These are phyloP conservation scores for Leccinum disarticulatum DNA, from an alignment of 768 basidiomycete species.

Conservation along the genomic window DNA sequence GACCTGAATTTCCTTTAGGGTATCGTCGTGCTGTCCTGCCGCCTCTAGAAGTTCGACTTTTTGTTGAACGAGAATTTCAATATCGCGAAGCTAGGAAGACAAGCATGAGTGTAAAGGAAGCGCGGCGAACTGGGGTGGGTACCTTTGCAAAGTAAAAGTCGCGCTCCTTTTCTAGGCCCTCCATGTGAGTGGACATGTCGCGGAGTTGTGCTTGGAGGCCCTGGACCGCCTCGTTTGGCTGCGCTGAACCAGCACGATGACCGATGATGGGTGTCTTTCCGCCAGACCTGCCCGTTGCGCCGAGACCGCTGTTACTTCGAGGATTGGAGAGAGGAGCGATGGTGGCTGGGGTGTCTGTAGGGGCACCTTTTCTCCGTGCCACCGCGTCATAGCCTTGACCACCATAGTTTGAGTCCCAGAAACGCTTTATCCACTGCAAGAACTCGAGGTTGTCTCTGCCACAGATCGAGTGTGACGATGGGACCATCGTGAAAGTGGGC, in stretches of 20 bases:
- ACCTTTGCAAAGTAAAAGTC: constrained; percentile 99
- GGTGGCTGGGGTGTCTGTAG: constrained; percentile 76
- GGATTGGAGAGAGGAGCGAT: constrained; percentile 61
- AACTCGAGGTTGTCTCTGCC: constrained; percentile 96
- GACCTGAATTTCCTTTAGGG: constrained; percentile 79
- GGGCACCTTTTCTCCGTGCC: constrained; percentile 73
- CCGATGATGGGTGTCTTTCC: constrained; percentile 74
- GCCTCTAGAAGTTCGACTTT: constrained; percentile 64
- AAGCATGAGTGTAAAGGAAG: constrained; percentile 7
- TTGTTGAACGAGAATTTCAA: constrained; percentile 90
- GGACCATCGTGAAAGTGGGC: constrained; percentile 1
- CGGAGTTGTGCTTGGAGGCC: constrained; percentile 73
- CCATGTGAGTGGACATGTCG: constrained; percentile 79
- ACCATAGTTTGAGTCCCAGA: constrained; percentile 90
- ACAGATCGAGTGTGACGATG: constrained; percentile 16
- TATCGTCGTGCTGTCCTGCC: constrained; percentile 55
- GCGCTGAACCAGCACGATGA: constrained; percentile 63
- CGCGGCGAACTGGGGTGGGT: constrained; percentile 16
- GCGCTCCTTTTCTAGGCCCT: constrained; percentile 93
- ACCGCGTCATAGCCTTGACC: constrained; percentile 88
- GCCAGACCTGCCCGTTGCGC: constrained; percentile 48
- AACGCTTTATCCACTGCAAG: constrained; percentile 94
- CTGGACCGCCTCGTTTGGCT: constrained; percentile 65
- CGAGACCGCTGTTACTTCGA: constrained; percentile 39
- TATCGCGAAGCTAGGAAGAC: constrained; percentile 80